Percentiles rank a stretch among this genome's conserved stretches.
These are phyloP conservation scores for Fusarium lateritium DNA, from an alignment of 2,329 filamentous ascomycete genomes.

Conservation along the genomic window DNA sequence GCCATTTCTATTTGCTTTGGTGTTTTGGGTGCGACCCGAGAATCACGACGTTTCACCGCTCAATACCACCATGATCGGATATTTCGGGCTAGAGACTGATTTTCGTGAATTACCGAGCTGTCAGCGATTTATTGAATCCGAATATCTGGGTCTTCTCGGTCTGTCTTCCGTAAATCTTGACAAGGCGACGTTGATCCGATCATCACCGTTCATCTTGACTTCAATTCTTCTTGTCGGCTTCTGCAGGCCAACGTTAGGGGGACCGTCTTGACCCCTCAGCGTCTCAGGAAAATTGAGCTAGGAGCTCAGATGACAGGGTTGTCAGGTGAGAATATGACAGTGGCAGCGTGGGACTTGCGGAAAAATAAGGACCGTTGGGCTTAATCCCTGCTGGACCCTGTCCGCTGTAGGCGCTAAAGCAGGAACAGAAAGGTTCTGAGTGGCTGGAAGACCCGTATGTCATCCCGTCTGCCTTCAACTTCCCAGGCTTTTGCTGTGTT, in stretches of 20 bases:
- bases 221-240: background rate
- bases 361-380: constrained; percentile 29
- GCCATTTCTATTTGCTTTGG: background rate
- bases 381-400: background rate
- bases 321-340: background rate
- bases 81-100: constrained; percentile 1
- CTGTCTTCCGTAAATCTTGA: constrained; percentile 1
- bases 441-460: background rate
- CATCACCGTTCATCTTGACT: constrained; percentile 2
- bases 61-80: constrained; percentile 5
- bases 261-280: background rate
- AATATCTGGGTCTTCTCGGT: background rate
- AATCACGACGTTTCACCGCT: constrained; percentile 13
- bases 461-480: background rate
- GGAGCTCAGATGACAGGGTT: constrained; percentile 1
- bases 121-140: constrained; percentile 19
- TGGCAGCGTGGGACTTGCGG: constrained; percentile 25
- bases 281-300: constrained; percentile 21
- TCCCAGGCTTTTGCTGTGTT: constrained; percentile 5
- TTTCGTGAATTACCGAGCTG: background rate
- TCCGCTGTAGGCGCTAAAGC: constrained; percentile 35
- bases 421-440: constrained; percentile 33
- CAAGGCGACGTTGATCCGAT: background rate
- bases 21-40: constrained; percentile 11
- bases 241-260: background rate